Conservation (phyloP, 2,329 filamentous ascomycete species). For the Sclerotinia borealis region DNA sequence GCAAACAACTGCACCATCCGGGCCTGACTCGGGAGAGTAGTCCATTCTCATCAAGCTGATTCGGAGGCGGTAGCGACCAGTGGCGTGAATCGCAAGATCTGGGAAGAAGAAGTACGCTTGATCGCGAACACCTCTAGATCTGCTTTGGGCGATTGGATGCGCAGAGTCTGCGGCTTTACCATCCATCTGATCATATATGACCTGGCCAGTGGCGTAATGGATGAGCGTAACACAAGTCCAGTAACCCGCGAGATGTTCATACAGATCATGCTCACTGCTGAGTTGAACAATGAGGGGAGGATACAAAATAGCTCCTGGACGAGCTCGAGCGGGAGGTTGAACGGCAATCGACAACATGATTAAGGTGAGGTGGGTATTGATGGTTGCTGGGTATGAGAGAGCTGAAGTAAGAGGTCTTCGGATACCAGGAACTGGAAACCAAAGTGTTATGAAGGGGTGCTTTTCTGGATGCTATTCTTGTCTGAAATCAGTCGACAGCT, state of each 20-base stretch:
- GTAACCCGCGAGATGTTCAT: conserved; percentile 25
- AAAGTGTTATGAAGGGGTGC: neutral
- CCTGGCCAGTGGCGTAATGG: conserved; percentile 23
- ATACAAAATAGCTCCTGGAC: conserved; percentile 24
- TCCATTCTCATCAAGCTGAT: conserved; percentile 30
- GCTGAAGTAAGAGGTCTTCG: neutral
- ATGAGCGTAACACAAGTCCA: conserved; percentile 29
- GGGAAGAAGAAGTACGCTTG: conserved; percentile 31
- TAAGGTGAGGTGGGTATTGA: neutral
- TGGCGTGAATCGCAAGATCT: conserved; percentile 25
- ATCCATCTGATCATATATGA: conserved; percentile 24
- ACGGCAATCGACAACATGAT: conserved; percentile 21
- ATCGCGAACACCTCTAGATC: conserved; percentile 16
- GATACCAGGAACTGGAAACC: neutral
- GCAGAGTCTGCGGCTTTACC: conserved; percentile 28
- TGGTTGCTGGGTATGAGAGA: neutral
- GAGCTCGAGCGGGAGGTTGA: conserved; percentile 25
- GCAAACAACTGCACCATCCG: conserved; percentile 22
- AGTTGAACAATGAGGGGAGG: conserved; percentile 27
- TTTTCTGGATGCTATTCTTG: neutral
- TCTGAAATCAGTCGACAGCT: neutral
- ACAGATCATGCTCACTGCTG: conserved; percentile 24
- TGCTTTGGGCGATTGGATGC: conserved; percentile 24
- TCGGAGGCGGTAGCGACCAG: conserved; percentile 28
- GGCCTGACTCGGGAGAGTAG: conserved; percentile 21